phyloP scores from a whole-genome alignment of 129 eudicot species.

The Helianthus tuberosus region DNA sequence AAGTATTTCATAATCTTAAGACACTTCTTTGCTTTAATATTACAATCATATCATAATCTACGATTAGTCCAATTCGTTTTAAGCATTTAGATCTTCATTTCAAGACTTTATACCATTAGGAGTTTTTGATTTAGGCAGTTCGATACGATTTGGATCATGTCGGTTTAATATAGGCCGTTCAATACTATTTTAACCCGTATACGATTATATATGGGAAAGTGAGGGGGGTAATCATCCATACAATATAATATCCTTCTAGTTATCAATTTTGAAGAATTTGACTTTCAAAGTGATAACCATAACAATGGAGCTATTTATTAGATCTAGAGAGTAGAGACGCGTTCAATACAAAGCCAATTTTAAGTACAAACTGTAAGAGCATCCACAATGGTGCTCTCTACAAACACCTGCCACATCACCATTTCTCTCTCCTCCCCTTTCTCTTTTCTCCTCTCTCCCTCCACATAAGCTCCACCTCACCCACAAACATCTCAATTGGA shows the following conservation, averaged over 20 bases:
- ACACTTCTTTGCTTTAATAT: not conserved
- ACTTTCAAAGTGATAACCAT: too few relatives aligned
- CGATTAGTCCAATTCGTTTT: not conserved
- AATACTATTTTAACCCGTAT: not conserved
- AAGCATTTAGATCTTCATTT: not conserved
- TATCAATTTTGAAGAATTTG: too few relatives aligned
- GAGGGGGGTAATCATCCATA: not conserved
- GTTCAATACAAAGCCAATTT: too few relatives aligned
- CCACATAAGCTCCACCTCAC: too few relatives aligned
- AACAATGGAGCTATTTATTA: too few relatives aligned
- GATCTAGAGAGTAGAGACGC: too few relatives aligned
- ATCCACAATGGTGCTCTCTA: too few relatives aligned
- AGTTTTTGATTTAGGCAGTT: not conserved
- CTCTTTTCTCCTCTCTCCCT: too few relatives aligned
- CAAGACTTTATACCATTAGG: not conserved
- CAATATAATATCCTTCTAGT: too few relatives aligned
- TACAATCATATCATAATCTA: not conserved
- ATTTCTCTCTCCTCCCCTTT: too few relatives aligned
- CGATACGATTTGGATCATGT: not conserved
- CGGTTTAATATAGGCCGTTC: not conserved
- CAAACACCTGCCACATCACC: not conserved
- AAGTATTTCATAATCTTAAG: not conserved
- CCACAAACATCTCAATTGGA: too few relatives aligned
- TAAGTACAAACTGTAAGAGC: too few relatives aligned
- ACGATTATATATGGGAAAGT: not conserved